A percentile compares a stretch with the other conserved stretches of the same genome.
These are phyloP conservation scores for Coemansia furcata DNA, from an alignment of 192 early-diverging fungal species.

Conservation along the genomic window DNA sequence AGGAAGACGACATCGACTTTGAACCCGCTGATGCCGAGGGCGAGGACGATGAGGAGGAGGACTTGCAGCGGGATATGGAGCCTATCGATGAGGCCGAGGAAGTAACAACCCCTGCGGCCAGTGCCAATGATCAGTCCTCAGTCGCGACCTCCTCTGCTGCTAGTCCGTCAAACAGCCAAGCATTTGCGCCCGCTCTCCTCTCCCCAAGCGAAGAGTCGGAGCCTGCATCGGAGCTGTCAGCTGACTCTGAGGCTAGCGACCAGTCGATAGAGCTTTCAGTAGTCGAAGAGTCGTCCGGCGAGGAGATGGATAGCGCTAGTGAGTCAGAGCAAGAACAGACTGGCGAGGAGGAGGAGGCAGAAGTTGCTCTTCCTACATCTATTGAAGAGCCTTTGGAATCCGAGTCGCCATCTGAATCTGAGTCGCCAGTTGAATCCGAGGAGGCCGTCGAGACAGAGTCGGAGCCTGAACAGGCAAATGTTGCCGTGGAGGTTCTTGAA, in stretches of 20 bases:
- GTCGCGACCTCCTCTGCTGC: not conserved
- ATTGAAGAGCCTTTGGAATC: not conserved
- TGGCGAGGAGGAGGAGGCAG: not conserved
- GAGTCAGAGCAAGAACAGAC: not conserved
- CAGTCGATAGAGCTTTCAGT: conserved; percentile 16
- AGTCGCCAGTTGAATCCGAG: not conserved
- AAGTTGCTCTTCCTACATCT: not conserved
- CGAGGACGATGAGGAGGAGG: conserved; percentile 44
- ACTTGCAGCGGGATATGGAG: conserved; percentile 31
- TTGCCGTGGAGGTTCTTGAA: not conserved
- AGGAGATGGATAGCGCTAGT: not conserved
- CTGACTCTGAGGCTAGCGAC: not conserved
- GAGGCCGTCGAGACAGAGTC: conserved; percentile 7
- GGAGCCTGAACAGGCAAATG: conserved; percentile 2
- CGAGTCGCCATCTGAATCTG: conserved; percentile 1
- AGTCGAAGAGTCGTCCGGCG: conserved; percentile 8
- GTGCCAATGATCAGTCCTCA: not conserved
- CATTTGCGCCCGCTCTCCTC: not conserved
- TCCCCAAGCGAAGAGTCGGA: not conserved
- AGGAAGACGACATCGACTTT: conserved; percentile 34
- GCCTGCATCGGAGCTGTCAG: not conserved
- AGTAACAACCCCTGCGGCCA: conserved; percentile 11
- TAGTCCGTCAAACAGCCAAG: conserved; percentile 3
- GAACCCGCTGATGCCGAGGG: conserved; percentile 16
- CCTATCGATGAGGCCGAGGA: conserved; percentile 45